A percentile compares a stretch with the other conserved stretches of the same genome.
phyloP scores from a whole-genome alignment of 257 asterid species.

The Solanum pinnatisectum region DNA sequence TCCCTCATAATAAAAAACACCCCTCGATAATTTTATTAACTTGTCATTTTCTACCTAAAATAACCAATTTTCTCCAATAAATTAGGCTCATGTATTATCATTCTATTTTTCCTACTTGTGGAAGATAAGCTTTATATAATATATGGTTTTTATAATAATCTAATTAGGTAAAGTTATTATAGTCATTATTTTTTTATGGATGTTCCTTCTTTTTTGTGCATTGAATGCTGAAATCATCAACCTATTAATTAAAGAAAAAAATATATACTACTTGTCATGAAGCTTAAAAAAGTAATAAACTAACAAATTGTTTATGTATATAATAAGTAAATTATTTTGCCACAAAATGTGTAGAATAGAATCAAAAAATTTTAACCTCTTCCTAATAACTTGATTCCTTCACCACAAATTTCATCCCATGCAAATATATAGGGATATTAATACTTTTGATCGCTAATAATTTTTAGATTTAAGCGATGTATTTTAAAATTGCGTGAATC shows the following conservation, averaged over 20 bases:
- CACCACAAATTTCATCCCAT: neutral
- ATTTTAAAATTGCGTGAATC: neutral
- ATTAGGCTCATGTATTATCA: neutral
- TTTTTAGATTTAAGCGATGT: neutral
- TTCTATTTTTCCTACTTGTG: neutral
- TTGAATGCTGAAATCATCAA: neutral
- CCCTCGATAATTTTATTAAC: neutral
- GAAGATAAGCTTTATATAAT: neutral
- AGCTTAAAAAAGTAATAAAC: neutral
- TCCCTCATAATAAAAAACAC: neutral
- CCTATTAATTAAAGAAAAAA: neutral
- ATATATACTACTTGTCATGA: neutral
- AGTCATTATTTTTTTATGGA: neutral
- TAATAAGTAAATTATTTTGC: neutral
- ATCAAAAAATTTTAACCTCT: neutral
- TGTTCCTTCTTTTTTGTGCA: neutral
- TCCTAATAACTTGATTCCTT: slow-evolving; percentile 4
- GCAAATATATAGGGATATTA: neutral
- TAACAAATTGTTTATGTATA: neutral
- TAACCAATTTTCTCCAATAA: neutral
- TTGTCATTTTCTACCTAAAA: neutral
- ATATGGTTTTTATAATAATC: neutral
- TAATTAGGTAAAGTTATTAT: neutral
- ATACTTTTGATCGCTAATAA: neutral
- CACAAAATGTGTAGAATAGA: neutral